Base-by-base conservation (phyloP, 2,329 filamentous ascomycete genomes). In the Epichloe uncinata region DNA sequence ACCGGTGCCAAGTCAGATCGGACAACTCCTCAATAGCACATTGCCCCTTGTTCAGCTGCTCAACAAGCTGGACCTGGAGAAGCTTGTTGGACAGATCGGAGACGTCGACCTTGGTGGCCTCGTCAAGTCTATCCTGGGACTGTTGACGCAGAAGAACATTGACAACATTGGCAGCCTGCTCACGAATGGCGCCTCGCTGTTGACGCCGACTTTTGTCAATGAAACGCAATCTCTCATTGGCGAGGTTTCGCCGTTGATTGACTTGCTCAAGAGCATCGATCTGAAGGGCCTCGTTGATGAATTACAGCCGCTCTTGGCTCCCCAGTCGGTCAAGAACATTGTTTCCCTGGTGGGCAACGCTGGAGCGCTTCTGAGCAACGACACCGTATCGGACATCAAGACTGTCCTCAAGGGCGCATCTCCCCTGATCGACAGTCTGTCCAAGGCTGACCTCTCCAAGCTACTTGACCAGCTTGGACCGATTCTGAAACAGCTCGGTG, bases 121-220 rank as follows among this genome's bases (percentile, higher is more conserved):
- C 12, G 55, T 67, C 20, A 56, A 58, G 6, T 53, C 59, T 11
- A 59, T 61, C 1, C 51, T 68, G 3, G 55, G 57, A 5, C 63
- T 66, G 11, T 52, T 69, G 5, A 57, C 58, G 2, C 55, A 60
- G 15, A 54, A 61, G 30, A 63, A 66, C 8, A 59, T 69, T 36
- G 56, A 61, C 37, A 63, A 61, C 41, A 60, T 70, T 20, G 59
- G 65, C 6, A 56, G 41, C 9, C 57, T 71, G 5, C 54, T 71
- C 2, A 57, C 55, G 22, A 69, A 68, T 20, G 68, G 66, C n/a
- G 65, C 62, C 4, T 52, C 53, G 4, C 60, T 71, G 30, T 56
- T 71, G 26, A 68, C 66, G 0, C 53, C 57, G 26, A 45, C 52
- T 33, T 48, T 66, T 42, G 57, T 68, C 42, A 59, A 64, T 18